These are phyloP conservation scores for Malassezia vespertilionis DNA, from an alignment of 1,284 basidiomycete genomes.

Conservation along the genomic window DNA sequence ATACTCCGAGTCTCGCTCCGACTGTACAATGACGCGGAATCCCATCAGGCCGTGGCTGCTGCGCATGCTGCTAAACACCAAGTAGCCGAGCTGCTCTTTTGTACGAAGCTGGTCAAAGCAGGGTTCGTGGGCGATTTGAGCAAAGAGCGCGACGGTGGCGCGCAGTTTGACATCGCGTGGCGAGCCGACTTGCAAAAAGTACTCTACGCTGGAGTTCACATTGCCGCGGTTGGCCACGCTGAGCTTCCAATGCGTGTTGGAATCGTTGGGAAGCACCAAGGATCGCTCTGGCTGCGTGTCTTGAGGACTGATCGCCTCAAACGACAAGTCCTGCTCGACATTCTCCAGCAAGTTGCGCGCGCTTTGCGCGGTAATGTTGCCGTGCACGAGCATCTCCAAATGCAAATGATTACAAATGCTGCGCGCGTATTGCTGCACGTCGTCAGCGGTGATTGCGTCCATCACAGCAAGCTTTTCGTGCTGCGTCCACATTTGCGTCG, in stretches of 20 bases:
- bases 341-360: conserved; percentile 64
- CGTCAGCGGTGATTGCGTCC: conserved; percentile 61
- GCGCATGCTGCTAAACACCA: conserved; percentile 38
- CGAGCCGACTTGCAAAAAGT: conserved; percentile 42
- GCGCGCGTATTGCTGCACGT: conserved; percentile 60
- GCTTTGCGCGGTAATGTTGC: conserved; percentile 75
- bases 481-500: conserved; percentile 65
- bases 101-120: conserved; percentile 91
- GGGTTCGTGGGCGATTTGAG: conserved; percentile 57
- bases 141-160: conserved; percentile 33
- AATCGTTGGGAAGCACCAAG: conserved; percentile 52
- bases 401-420: conserved; percentile 53
- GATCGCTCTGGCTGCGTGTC: conserved; percentile 27
- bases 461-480: conserved; percentile 71
- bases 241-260: conserved; percentile 60
- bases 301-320: conserved; percentile 49
- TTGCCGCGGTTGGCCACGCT: conserved; percentile 75
- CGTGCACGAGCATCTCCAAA: conserved; percentile 67
- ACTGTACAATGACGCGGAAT: conserved; percentile 79
- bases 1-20: conserved; percentile 70
- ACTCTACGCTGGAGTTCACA: conserved; percentile 60
- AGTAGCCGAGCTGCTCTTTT: conserved; percentile 88
- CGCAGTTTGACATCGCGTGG: conserved; percentile 30
- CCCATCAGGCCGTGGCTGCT: conserved; percentile 56
- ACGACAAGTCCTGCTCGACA: conserved; percentile 60